These are phyloP conservation scores for Diaporthe citri DNA, from an alignment of 2,329 filamentous ascomycete genomes.

Conservation along the genomic window DNA sequence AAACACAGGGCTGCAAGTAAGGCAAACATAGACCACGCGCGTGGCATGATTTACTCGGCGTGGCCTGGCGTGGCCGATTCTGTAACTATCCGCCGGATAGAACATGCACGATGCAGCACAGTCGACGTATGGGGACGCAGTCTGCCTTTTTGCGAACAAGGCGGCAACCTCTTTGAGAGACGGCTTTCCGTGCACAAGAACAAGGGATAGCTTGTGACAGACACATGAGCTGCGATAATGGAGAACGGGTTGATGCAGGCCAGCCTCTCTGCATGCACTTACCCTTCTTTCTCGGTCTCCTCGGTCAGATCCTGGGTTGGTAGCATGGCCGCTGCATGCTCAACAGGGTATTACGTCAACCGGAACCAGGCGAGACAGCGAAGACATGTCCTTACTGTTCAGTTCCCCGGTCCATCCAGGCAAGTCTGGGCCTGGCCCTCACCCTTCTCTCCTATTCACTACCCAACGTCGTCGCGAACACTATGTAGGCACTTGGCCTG, in stretches of 20 bases:
- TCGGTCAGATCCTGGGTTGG: background rate
- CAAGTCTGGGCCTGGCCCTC: background rate
- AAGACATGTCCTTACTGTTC: background rate
- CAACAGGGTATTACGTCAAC: constrained; percentile 7
- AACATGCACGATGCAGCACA: constrained; percentile 32
- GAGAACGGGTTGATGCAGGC: background rate
- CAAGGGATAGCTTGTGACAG: background rate
- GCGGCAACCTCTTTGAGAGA: background rate
- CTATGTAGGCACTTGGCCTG: background rate
- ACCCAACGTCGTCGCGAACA: background rate
- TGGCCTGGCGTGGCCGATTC: constrained; percentile 8
- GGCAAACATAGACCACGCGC: constrained; percentile 9
- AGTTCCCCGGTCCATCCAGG: background rate
- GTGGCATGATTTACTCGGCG: background rate
- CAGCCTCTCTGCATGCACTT: constrained; percentile 10
- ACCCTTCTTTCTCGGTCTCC: background rate
- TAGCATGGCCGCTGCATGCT: background rate
- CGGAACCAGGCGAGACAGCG: constrained; percentile 12
- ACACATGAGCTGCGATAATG: background rate
- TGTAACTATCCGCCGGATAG: constrained; percentile 17
- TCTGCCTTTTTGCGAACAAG: background rate
- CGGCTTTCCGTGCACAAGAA: background rate
- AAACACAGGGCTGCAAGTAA: background rate
- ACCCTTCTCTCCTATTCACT: background rate
- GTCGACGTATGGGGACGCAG: background rate